Percentiles rank a stretch among this genome's conserved stretches.
phyloP scores from a whole-genome alignment of 306 rosid genomes.

The Gleditsia sinensis region DNA sequence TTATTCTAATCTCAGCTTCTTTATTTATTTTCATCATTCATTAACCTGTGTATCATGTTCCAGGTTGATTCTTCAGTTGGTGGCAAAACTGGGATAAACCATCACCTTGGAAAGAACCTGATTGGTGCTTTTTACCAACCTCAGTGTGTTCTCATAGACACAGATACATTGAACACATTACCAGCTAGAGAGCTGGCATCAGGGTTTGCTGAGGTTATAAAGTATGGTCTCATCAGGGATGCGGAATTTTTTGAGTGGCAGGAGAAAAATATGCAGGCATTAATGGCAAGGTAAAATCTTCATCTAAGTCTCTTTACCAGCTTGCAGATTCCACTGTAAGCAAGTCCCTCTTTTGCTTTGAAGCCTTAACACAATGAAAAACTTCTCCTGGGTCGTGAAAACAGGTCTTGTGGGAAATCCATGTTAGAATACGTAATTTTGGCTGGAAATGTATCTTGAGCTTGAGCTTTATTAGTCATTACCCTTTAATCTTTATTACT shows the following conservation, averaged over 20 bases:
- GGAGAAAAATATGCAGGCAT: constrained; percentile 78
- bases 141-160: constrained; percentile 89
- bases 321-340: constrained; percentile 20
- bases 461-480: constrained; percentile 13
- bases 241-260: constrained; percentile 95
- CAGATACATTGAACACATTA: constrained; percentile 73
- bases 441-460: constrained; percentile 8
- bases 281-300: constrained; percentile 68
- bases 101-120: constrained; percentile 88
- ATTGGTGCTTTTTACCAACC: constrained; percentile 98
- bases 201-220: constrained; percentile 91
- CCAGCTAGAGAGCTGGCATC: constrained; percentile 94
- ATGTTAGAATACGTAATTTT: too few relatives aligned
- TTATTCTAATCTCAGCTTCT: constrained; percentile 4
- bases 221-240: constrained; percentile 93
- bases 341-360: too few relatives aligned
- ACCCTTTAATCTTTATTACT: too few relatives aligned
- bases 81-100: constrained; percentile 97
- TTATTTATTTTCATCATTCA: not conserved
- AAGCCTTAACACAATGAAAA: constrained; percentile 24
- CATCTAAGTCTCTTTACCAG: not conserved
- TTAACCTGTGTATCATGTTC: constrained; percentile 22
- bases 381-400: constrained; percentile 25
- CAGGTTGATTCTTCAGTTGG: constrained; percentile 99
- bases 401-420: constrained; percentile 12